phyloP scores from a whole-genome alignment of 1,284 basidiomycete genomes.

The Phlebopus sp. region DNA sequence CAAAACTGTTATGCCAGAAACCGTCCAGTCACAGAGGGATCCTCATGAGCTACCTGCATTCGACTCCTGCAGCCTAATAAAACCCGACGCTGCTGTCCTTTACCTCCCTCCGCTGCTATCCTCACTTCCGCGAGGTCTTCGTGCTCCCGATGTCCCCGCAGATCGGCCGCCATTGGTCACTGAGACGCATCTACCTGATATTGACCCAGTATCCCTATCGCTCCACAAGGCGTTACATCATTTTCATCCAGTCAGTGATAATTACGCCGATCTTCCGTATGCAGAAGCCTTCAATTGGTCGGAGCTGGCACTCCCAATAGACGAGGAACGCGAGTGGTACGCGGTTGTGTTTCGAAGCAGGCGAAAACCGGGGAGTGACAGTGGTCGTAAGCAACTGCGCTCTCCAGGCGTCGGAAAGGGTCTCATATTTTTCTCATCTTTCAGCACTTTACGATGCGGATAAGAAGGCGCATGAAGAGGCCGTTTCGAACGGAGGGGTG shows the following conservation, averaged over 20 bases:
- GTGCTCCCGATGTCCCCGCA: conserved; percentile 23
- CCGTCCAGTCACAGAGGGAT: conserved; percentile 32
- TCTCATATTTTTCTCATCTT: conserved; percentile 6
- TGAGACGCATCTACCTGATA: conserved; percentile 73
- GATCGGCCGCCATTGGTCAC: conserved; percentile 53
- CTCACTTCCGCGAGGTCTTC: conserved; percentile 51
- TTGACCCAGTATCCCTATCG: conserved; percentile 79
- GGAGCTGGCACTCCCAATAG: conserved; percentile 61
- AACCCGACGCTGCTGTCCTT: conserved; percentile 51
- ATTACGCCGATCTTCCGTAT: conserved; percentile 69
- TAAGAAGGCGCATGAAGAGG: conserved; percentile 85
- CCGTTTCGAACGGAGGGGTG: conserved; percentile 81
- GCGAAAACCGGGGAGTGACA: conserved; percentile 68
- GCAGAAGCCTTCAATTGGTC: conserved; percentile 83
- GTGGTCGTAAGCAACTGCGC: conserved; percentile 49
- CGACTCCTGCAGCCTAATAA: conserved; percentile 36
- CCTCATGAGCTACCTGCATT: conserved; percentile 63
- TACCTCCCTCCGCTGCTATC: conserved; percentile 82
- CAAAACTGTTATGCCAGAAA: background rate
- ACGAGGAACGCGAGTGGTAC: conserved; percentile 85
- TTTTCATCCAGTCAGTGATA: conserved; percentile 59
- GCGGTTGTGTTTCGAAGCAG: conserved; percentile 86
- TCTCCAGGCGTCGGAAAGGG: conserved; percentile 2
- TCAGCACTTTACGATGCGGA: conserved; percentile 84
- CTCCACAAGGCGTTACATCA: conserved; percentile 81